A percentile compares a stretch with the other conserved stretches of the same genome.
phyloP scores from a whole-genome alignment of 2,329 filamentous ascomycete species.

The Achaetomium macrosporum region DNA sequence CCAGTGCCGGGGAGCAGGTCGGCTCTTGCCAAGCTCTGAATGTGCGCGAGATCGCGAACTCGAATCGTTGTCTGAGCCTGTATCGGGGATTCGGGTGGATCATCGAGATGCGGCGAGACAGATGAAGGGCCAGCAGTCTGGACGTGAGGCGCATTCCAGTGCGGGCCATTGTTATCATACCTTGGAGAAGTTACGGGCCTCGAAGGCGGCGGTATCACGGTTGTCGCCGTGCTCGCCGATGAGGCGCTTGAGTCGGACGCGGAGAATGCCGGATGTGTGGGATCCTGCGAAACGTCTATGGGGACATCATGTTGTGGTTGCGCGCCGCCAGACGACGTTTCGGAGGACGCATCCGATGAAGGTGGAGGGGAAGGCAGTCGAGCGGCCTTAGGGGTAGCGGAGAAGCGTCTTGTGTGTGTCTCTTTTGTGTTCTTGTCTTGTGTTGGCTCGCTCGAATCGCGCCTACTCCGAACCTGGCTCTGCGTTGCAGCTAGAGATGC shows the following conservation, averaged over 20 bases:
- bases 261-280: constrained; percentile 30
- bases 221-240: constrained; percentile 24
- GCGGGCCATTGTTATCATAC: constrained; percentile 28
- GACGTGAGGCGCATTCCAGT: constrained; percentile 22
- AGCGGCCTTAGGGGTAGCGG: constrained; percentile 37
- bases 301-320: constrained; percentile 27
- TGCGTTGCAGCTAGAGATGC: constrained; percentile 9
- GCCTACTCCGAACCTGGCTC: constrained; percentile 11
- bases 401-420: constrained; percentile 19
- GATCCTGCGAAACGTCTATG: constrained; percentile 20
- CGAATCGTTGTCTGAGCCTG: constrained; percentile 57
- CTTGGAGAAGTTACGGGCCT: constrained; percentile 33
- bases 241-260: constrained; percentile 25
- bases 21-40: constrained; percentile 79
- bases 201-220: constrained; percentile 19
- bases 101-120: constrained; percentile 23
- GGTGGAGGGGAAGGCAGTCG: constrained; percentile 50
- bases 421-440: constrained; percentile 9
- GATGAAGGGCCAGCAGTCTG: constrained; percentile 27
- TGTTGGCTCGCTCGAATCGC: constrained; percentile 15
- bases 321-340: constrained; percentile 24
- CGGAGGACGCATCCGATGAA: constrained; percentile 43
- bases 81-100: constrained; percentile 31
- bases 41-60: constrained; percentile 83
- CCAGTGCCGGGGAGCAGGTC: constrained; percentile 57